Conservation (phyloP, 352 stramenopile genomes). For the Aphanomyces invadans region DNA sequence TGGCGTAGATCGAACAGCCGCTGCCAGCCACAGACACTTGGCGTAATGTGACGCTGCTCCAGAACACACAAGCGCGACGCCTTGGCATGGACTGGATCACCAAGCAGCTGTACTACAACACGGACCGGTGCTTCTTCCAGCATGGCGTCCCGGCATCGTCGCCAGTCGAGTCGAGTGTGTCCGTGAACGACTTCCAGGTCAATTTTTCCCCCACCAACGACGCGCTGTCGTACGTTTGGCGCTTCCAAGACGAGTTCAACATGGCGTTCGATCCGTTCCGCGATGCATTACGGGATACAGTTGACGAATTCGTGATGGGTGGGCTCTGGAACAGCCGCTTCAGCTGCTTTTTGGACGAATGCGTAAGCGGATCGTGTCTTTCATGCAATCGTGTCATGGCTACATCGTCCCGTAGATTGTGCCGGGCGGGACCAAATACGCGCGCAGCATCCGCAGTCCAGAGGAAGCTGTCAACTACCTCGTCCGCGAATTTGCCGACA, state of each 20-base stretch:
- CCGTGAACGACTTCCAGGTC: conserved; percentile 22
- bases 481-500: neutral
- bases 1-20: neutral
- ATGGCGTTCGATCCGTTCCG: conserved; percentile 9
- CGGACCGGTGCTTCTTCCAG: neutral
- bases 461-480: conserved; percentile 22
- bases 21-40: neutral
- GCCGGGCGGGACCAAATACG: neutral
- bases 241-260: conserved; percentile 13
- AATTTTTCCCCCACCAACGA: neutral
- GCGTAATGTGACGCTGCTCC: conserved; percentile 10
- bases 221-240: conserved; percentile 11
- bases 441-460: neutral
- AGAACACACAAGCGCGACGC: neutral
- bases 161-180: neutral
- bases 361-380: neutral
- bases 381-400: neutral
- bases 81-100: conserved; percentile 25
- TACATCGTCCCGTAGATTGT: neutral
- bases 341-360: neutral
- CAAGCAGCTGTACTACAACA: conserved; percentile 1
- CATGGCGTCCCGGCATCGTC: neutral
- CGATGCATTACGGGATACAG: conserved; percentile 2
- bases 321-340: conserved; percentile 3
- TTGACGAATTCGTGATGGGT: conserved; percentile 9